Evolutionary conservation across 2,329 filamentous ascomycete species (phyloP), one percentile per base, ranked within the genome.

Genomic region (Scedosporium boydii): DNA sequence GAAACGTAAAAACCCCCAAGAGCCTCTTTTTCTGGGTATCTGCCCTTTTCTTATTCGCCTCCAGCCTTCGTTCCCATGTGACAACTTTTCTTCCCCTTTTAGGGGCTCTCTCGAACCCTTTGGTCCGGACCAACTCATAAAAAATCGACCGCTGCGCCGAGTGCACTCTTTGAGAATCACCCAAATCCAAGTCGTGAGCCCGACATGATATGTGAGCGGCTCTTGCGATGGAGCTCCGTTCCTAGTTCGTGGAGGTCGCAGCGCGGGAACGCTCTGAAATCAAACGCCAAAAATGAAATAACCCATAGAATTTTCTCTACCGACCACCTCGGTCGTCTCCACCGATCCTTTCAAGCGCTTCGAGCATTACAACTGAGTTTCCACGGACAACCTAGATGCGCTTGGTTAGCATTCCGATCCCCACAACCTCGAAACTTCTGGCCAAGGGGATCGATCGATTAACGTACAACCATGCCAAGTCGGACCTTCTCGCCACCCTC

Each of bases 321-420:
- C 34, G 26, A 21, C 18, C 42, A 41, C 29, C 23, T 16, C 77
- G 76, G 66, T 87, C 82, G 70, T 85, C 82, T 64, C 84, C 83
- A 65, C 84, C 85, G 68, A 90, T 88, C 70, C 87, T 80, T 73
- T 87, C 84, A 63, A 90, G 76, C 9, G 87, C 91, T 78, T 99
- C 96, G 62, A 99, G 85, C 93, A 99, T 97, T 62, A 99, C 93
- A 27, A 99, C 93, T 1, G 93, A 96, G 78, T 99, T 99, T 67
- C 95, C 95, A 69, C 96, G 90, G 71, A 99, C 97, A 67, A 97
- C 90, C 89, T 92, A 5, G 18, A 48, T 9, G 44, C 3, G 1
- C 14, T 6, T 34, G 6, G 23, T 23, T 14, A 26, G 29, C 42
- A 34, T 53, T 18, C 4, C 23, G 3, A 6, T 7, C 21, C 21